A percentile compares a stretch with the other conserved stretches of the same genome.
These are phyloP conservation scores for Fusarium sp. DNA, from an alignment of 2,329 filamentous ascomycete species.

Conservation along the genomic window DNA sequence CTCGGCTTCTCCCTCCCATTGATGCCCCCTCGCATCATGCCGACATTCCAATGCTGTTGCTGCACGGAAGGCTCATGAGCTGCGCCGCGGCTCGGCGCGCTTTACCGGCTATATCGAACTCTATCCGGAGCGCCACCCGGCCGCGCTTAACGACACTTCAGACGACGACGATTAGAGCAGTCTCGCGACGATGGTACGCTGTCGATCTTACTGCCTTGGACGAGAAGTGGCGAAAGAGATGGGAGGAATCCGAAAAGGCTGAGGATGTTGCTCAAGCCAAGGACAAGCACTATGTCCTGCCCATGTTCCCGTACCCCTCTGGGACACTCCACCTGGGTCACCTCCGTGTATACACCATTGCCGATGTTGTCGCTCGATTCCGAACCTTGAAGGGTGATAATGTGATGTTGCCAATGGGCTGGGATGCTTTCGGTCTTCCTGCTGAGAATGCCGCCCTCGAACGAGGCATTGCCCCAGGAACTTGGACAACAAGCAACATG, in stretches of 20 bases:
- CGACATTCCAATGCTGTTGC: constrained; percentile 44
- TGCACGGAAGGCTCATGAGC: constrained; percentile 46
- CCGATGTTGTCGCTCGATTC: constrained; percentile 85
- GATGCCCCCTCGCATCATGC: constrained; percentile 43
- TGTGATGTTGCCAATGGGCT: constrained; percentile 91
- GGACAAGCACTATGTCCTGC: constrained; percentile 75
- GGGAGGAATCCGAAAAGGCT: constrained; percentile 47
- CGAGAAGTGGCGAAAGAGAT: constrained; percentile 64
- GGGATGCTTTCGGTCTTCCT: constrained; percentile 92
- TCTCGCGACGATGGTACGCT: constrained; percentile 52
- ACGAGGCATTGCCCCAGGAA: constrained; percentile 79
- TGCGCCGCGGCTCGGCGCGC: constrained; percentile 37
- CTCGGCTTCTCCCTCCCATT: constrained; percentile 9
- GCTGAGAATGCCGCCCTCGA: constrained; percentile 94
- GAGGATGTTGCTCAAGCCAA: constrained; percentile 33
- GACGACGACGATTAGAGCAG: constrained; percentile 11
- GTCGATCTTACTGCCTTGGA: constrained; percentile 62
- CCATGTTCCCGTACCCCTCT: constrained; percentile 96
- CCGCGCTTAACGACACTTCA: constrained; percentile 28
- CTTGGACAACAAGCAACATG: constrained; percentile 87
- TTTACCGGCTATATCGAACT: constrained; percentile 22
- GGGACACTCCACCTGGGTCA: constrained; percentile 89
- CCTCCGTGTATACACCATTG: constrained; percentile 89
- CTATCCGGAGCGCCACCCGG: constrained; percentile 20
- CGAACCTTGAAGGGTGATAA: constrained; percentile 78